Conservation (phyloP, 129 eudicot genomes). For the sunflower (Helianthus annuus) region HanXRQr2.0-SUNRISE NC_035438.2:3244633-3245132, state of each 20-base stretch:
- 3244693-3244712: conserved; percentile 15
- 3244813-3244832: no score
- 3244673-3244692: conserved; percentile 39
- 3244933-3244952: conserved; percentile 35
- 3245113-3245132: conserved; percentile 33
- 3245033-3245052: conserved; percentile 43
- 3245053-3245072: conserved; percentile 37
- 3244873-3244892: no score
- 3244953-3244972: conserved; percentile 38
- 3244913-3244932: conserved; percentile 39
- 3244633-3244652: conserved; percentile 18
- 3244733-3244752: no score
- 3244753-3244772: no score
- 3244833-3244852: no score
- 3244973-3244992: conserved; percentile 30
- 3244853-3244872: no score
- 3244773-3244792: no score
- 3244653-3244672: conserved; percentile 47
- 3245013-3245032: conserved; percentile 35
- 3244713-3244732: no score
- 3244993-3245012: conserved; percentile 32
- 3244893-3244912: conserved; percentile 34
- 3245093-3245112: conserved; percentile 50
- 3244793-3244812: no score
- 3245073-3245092: conserved; percentile 37